phyloP scores from a whole-genome alignment of 306 rosid species.

The Lathyrus aphaca region DNA sequence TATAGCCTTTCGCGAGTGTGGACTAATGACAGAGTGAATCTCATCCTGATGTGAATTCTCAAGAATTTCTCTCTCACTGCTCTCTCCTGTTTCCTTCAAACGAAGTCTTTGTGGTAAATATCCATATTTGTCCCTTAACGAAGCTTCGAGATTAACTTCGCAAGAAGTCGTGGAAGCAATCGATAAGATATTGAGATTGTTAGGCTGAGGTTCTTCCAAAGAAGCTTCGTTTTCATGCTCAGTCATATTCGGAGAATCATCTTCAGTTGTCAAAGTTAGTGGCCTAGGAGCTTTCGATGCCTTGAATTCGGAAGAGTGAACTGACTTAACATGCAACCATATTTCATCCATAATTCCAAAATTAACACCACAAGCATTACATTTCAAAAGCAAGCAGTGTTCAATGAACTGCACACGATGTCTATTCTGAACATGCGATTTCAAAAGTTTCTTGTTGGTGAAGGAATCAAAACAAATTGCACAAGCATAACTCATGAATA shows the following conservation, averaged over 20 bases:
- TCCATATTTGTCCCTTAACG: constrained; percentile 64
- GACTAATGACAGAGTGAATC: not conserved
- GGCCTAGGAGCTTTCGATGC: constrained; percentile 50
- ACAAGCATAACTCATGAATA: constrained; percentile 85
- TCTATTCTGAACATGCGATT: constrained; percentile 78
- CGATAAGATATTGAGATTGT: constrained; percentile 64
- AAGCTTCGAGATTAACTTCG: constrained; percentile 61
- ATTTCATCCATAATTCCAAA: constrained; percentile 74
- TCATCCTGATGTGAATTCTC: constrained; percentile 54
- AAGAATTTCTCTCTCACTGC: constrained; percentile 38
- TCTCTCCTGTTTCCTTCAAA: constrained; percentile 71
- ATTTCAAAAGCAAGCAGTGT: constrained; percentile 84
- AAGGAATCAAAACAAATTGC: constrained; percentile 85
- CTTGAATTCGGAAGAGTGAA: constrained; percentile 63
- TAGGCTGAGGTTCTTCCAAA: constrained; percentile 62
- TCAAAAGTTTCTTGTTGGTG: constrained; percentile 70
- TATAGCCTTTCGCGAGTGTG: too few species aligned
- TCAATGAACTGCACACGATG: constrained; percentile 74
- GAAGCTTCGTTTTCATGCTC: constrained; percentile 54
- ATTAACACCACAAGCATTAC: constrained; percentile 83
- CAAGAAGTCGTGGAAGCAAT: constrained; percentile 70
- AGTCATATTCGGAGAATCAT: constrained; percentile 49
- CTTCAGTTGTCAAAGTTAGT: constrained; percentile 46
- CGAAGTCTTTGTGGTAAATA: constrained; percentile 61
- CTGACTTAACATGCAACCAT: constrained; percentile 75